Evolutionary conservation across 2,329 filamentous ascomycete genomes (phyloP), one percentile per base, ranked within the genome.

Genomic region (Cladosporium sp.): DNA sequence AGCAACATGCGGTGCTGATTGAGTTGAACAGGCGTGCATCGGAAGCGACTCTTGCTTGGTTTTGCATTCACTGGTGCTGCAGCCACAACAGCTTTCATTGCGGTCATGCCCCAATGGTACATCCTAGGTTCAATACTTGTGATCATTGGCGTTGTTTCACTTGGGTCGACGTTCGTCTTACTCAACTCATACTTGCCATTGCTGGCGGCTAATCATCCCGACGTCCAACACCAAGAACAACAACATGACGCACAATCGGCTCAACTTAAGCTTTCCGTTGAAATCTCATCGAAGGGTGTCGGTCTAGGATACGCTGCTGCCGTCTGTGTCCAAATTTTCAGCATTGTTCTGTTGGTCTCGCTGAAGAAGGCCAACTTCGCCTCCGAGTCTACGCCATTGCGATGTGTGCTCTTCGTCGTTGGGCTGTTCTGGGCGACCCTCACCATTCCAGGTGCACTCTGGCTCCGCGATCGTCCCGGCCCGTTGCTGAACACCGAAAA

Each of bases 101-200:
- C 88, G 56, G 82, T 96, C 51, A 79, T 81, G 45, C 86, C 90
- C 28, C 78, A 81, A 37, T 75, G 90, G n/a, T 96, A 95, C 69
- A 73, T 95, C 3, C 71, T 96, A 6, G 92, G 88, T 22, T 88
- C 88, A 0, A 62, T 96, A 3, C 79, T 96, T 39, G 90, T 91
- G 25, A 88, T 97, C 62, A 77, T 96, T 39, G 88, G 90, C 40
- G 96, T 97, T 68, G 92, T 90, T 1, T 91, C 90, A 37, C 91
- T 96, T 64, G 93, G 93, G 17, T 91, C 90, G n/a, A 96, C 91
- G 0, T 97, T 96, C 71, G 92, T 96, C 2, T 78, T 97, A n/a
- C 78, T 97, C 22, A 97, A 97, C 75, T 94, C 91, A 0, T 97
- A 96, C 65, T 77, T 97, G 20, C 93, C 93, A 0, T 79, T 97